A percentile compares a stretch with the other conserved stretches of the same genome.
These are phyloP conservation scores for Colletotrichum echinochloae DNA, from an alignment of 2,329 filamentous ascomycete genomes.

Conservation along the genomic window DNA sequence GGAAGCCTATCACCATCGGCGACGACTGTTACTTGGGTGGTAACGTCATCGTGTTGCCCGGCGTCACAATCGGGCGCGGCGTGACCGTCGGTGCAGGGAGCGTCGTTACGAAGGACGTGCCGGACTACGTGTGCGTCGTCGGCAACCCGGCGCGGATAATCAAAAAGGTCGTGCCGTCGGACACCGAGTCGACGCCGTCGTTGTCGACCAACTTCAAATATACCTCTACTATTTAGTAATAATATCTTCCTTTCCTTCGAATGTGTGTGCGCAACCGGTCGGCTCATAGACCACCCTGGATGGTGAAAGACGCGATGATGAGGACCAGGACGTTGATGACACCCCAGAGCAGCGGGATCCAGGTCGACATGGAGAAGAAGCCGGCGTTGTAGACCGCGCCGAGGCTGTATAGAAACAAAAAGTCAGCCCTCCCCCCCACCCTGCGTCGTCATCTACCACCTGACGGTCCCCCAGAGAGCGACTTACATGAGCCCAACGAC, in stretches of 20 bases:
- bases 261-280: neutral
- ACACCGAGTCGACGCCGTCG: slow-evolving; percentile 12
- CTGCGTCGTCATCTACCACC: neutral
- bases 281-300: slow-evolving; percentile 83
- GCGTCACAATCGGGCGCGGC: slow-evolving; percentile 82
- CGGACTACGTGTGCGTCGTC: slow-evolving; percentile 70
- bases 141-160: slow-evolving; percentile 76
- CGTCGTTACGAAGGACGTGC: slow-evolving; percentile 84
- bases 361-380: slow-evolving; percentile 92
- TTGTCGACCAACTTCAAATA: slow-evolving; percentile 30
- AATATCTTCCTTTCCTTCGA: neutral
- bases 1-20: slow-evolving; percentile 79
- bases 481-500: slow-evolving; percentile 83
- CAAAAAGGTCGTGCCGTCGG: slow-evolving; percentile 53
- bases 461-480: neutral
- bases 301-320: slow-evolving; percentile 90
- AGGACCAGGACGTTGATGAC: slow-evolving; percentile 85
- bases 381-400: slow-evolving; percentile 85
- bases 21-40: slow-evolving; percentile 87
- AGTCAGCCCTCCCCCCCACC: too few species aligned
- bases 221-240: slow-evolving; percentile 36
- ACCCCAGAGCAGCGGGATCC: slow-evolving; percentile 92
- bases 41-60: slow-evolving; percentile 77
- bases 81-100: slow-evolving; percentile 82
- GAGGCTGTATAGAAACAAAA: slow-evolving; percentile 63